These are phyloP conservation scores for Candida cerambycidarum DNA, from an alignment of 805 yeast genomes.

Conservation along the genomic window DNA sequence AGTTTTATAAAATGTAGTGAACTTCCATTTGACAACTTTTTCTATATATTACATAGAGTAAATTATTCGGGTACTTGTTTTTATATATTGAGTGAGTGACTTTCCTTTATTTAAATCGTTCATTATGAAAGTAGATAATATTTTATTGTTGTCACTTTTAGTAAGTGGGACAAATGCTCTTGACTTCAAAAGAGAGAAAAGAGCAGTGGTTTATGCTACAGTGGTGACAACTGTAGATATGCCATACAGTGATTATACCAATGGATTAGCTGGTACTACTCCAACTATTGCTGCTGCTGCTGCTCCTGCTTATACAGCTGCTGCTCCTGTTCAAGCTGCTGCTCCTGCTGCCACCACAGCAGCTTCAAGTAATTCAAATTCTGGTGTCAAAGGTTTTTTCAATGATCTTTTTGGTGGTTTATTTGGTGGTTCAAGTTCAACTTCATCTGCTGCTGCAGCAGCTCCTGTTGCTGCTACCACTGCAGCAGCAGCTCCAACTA, in stretches of 20 bases:
- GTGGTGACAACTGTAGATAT: conserved; percentile 14
- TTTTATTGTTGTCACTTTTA: conserved; percentile 7
- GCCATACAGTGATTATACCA: conserved; percentile 11
- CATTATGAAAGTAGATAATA: conserved; percentile 8
- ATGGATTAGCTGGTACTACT: conserved; percentile 9
- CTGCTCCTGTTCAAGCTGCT: conserved; percentile 2
- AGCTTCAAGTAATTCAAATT: no score
- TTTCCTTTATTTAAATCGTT: conserved; percentile 2
- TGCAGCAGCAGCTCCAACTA: conserved; percentile 4
- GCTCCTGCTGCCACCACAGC: conserved; percentile 3
- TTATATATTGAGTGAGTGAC: conserved; percentile 2
- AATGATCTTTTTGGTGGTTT: conserved; percentile 10
- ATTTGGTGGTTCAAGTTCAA: conserved; percentile 12
- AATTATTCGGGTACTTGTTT: neutral
- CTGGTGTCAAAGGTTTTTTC: conserved; percentile 11
- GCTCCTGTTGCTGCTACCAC: conserved; percentile 8
- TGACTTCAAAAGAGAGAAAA: neutral
- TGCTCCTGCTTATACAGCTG: conserved; percentile 4
- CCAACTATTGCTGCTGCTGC: conserved; percentile 2
- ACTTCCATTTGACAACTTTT: neutral
- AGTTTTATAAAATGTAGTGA: conserved; percentile 1
- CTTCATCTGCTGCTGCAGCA: conserved; percentile 12
- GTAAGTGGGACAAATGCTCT: conserved; percentile 3
- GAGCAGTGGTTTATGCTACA: conserved; percentile 9
- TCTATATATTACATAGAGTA: neutral